These are phyloP conservation scores for Alternaria postmessia DNA, from an alignment of 2,329 filamentous ascomycete species.

Conservation along the genomic window DNA sequence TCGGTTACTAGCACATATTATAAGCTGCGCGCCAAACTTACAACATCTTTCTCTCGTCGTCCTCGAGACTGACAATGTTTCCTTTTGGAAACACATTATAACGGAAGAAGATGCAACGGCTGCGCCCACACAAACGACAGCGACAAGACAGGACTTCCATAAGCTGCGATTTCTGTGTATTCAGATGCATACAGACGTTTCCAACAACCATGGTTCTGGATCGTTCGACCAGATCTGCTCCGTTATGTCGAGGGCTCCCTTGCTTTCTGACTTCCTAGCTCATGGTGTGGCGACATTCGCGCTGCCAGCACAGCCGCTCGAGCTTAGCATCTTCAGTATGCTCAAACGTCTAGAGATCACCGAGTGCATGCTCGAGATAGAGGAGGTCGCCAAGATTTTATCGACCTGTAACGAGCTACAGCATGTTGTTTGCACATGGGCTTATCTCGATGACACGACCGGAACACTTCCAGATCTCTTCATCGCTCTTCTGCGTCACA, in stretches of 20 bases:
- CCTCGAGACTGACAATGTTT: slow-evolving; percentile 27
- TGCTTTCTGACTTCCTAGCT: slow-evolving; percentile 23
- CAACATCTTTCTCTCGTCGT: slow-evolving; percentile 33
- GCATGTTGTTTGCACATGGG: slow-evolving; percentile 36
- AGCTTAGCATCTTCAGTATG: slow-evolving; percentile 6
- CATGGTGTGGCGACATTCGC: slow-evolving; percentile 17
- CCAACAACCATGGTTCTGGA: not conserved
- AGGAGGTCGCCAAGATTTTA: slow-evolving; percentile 17
- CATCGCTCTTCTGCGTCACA: slow-evolving; percentile 20
- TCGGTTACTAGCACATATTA: slow-evolving; percentile 26
- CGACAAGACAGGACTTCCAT: slow-evolving; percentile 11
- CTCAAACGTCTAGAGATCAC: slow-evolving; percentile 33
- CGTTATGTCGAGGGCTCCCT: slow-evolving; percentile 14
- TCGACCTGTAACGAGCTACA: slow-evolving; percentile 24
- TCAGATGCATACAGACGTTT: slow-evolving; percentile 22
- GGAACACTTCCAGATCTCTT: slow-evolving; percentile 16
- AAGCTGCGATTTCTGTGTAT: slow-evolving; percentile 28
- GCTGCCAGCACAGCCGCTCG: not conserved
- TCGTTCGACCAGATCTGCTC: slow-evolving; percentile 19
- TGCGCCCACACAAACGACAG: not conserved
- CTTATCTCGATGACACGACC: slow-evolving; percentile 1
- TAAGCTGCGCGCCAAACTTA: slow-evolving; percentile 28
- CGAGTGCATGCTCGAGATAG: slow-evolving; percentile 22
- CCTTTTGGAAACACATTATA: slow-evolving; percentile 34
- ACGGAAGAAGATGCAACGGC: not conserved